Base-by-base conservation (phyloP, 1,284 basidiomycete species). In the Leccinum huronense region DNA sequence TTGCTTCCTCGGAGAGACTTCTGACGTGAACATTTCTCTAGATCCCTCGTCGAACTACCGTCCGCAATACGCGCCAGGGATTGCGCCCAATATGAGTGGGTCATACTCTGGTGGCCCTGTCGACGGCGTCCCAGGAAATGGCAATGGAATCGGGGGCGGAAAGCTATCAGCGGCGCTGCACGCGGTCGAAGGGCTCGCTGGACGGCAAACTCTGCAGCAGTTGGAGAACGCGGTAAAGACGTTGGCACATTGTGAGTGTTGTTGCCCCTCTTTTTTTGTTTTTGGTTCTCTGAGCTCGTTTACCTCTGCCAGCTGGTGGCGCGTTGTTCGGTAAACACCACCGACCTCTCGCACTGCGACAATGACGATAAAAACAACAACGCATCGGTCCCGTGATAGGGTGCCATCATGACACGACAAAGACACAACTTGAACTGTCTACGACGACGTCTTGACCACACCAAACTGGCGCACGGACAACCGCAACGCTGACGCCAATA, bases 171-270 rank as follows among this genome's bases (percentile, higher is more conserved):
- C 60, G n/a, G 67, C 72, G 40, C 58, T 71, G 48, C 63, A 69
- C 8, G 66, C 60, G 2, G 59, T 78, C 2, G 74, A 75, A 34
- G 65, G 66, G 9, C 30, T 78, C 16, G 68, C 75, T 8, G 70
- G 72, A 1, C 57, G 64, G 16, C 66, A 67, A 14, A 58, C 62
- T 27, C 65, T 74, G 14, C 36, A 23, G 23, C 68, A 70, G 40
- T 14, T 77, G 59, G 74, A 76, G 11, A 61, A 73, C 38, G 63
- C 75, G 5, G 51, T 7, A 11, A n/a, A 48, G 23, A 30, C 11
- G 11, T 27, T 53, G 19, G 5, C 23, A 4, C 11, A 27, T 23
- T 27, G 19, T 53, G 6, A 27, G 19, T 11, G 30, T 7, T 13
- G 9, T 1, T 30, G 5, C 9, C 51, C 2, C 23, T 53, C 16